Conservation (phyloP, 129 eudicot species). For the Mikania micrantha region DNA sequence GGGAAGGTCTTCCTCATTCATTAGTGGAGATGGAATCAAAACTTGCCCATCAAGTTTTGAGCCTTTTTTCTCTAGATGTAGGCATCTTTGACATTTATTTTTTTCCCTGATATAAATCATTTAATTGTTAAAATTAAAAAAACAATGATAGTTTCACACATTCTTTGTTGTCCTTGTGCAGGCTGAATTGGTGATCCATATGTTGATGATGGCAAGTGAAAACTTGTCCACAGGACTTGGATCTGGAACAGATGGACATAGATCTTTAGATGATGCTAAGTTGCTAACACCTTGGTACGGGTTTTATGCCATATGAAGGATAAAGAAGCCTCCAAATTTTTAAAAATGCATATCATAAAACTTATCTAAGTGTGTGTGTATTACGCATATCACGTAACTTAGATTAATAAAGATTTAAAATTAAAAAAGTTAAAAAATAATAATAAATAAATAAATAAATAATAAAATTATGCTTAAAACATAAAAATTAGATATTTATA, state of each 20-base stretch:
- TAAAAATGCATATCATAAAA: conserved; percentile 51
- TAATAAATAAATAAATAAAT: too few species aligned
- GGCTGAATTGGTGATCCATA: conserved; percentile 71
- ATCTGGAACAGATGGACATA: conserved; percentile 35
- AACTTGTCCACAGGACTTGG: conserved; percentile 54
- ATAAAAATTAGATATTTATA: too few species aligned
- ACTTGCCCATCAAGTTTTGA: conserved; percentile 65
- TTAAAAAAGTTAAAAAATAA: too few species aligned
- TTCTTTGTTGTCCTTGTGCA: conserved; percentile 12
- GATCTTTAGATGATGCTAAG: conserved; percentile 63
- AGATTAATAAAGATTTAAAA: too few species aligned
- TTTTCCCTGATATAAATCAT: background rate
- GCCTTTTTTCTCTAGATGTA: conserved; percentile 73
- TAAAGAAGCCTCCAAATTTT: conserved; percentile 73
- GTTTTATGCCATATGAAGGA: conserved; percentile 90
- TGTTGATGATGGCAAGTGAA: conserved; percentile 87
- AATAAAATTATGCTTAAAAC: too few species aligned
- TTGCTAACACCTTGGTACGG: conserved; percentile 69
- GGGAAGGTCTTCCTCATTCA: conserved; percentile 98
- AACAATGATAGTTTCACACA: background rate
- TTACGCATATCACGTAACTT: too few species aligned
- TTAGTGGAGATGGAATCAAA: conserved; percentile 80
- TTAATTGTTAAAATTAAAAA: background rate
- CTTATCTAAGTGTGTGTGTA: too few species aligned
- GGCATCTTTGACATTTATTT: background rate